Percentiles rank a stretch among this genome's conserved stretches.
Conservation (phyloP, 1,139 yeast species). For the Sugiyamaella novakii region DNA sequence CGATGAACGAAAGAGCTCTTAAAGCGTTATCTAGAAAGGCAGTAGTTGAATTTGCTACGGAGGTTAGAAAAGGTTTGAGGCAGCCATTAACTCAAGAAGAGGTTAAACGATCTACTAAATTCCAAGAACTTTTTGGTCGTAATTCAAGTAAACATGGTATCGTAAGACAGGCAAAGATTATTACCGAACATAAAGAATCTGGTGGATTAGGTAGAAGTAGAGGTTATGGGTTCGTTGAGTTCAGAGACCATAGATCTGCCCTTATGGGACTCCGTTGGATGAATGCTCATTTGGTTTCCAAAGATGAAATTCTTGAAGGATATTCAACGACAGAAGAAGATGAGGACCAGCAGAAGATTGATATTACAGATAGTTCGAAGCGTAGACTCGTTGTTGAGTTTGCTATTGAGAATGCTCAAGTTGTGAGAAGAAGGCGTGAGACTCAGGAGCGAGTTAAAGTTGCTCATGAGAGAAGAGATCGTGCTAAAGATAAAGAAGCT, state of each 20-base stretch:
- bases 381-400: conserved; percentile 90
- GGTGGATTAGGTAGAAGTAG: conserved; percentile 89
- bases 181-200: conserved; percentile 86
- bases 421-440: conserved; percentile 86
- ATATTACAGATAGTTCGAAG: conserved; percentile 49
- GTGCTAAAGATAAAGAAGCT: conserved; percentile 33
- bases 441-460: conserved; percentile 33
- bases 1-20: conserved; percentile 83
- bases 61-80: conserved; percentile 72
- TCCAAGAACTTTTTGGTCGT: conserved; percentile 54
- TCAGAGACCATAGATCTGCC: conserved; percentile 88
- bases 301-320: conserved; percentile 71
- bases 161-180: conserved; percentile 88
- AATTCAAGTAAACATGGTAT: conserved; percentile 79
- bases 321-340: conserved; percentile 49
- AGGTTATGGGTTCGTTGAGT: conserved; percentile 96
- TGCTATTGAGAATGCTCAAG: conserved; percentile 93
- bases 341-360: conserved; percentile 47
- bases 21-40: conserved; percentile 94
- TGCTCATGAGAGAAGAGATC: conserved; percentile 35
- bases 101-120: conserved; percentile 71
- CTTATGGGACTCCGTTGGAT: conserved; percentile 97
- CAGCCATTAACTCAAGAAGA: conserved; percentile 92
- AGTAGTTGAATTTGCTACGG: conserved; percentile 93
- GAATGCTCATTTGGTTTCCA: conserved; percentile 84